phyloP scores from a whole-genome alignment of 192 early-diverging fungal genomes.

The Podochytrium sp. region DNA sequence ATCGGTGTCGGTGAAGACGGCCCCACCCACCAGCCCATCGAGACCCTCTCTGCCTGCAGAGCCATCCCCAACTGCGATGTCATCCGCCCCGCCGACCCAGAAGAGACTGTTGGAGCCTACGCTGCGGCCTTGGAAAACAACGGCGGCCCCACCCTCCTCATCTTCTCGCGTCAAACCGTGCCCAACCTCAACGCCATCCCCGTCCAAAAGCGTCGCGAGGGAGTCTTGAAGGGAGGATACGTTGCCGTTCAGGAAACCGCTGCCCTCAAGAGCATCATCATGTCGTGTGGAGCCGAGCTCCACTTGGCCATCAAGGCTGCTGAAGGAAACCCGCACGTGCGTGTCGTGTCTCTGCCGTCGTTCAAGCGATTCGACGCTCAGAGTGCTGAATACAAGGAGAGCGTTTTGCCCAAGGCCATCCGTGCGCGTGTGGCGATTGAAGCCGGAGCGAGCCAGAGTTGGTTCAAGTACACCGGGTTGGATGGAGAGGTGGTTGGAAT shows the following conservation, averaged over 20 bases:
- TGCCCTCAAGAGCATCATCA: slow-evolving; percentile 61
- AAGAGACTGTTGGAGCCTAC: slow-evolving; percentile 82
- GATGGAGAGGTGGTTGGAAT: slow-evolving; percentile 84
- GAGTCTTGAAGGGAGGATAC: slow-evolving; percentile 69
- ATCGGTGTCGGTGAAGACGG: slow-evolving; percentile 99
- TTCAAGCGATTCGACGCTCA: slow-evolving; percentile 89
- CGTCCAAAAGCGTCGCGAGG: slow-evolving; percentile 79
- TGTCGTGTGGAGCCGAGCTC: slow-evolving; percentile 92
- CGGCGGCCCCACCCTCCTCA: slow-evolving; percentile 78
- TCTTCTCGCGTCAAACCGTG: slow-evolving; percentile 91
- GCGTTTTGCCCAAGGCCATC: slow-evolving; percentile 79
- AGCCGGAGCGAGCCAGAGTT: slow-evolving; percentile 85
- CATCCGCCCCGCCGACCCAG: slow-evolving; percentile 32
- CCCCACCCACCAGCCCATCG: slow-evolving; percentile 98
- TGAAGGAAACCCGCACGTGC: slow-evolving; percentile 67
- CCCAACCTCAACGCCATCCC: slow-evolving; percentile 88
- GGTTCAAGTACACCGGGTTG: slow-evolving; percentile 80
- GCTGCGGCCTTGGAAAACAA: slow-evolving; percentile 73
- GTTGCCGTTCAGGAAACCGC: slow-evolving; percentile 68
- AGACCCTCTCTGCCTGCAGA: slow-evolving; percentile 86
- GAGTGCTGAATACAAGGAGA: slow-evolving; percentile 73
- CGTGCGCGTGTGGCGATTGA: slow-evolving; percentile 86
- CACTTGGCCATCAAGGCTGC: slow-evolving; percentile 85
- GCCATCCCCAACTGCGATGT: slow-evolving; percentile 83
- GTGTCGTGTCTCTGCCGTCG: slow-evolving; percentile 94